These are phyloP conservation scores for Mariannaea sp. DNA, from an alignment of 2,329 filamentous ascomycete genomes.

Conservation along the genomic window DNA sequence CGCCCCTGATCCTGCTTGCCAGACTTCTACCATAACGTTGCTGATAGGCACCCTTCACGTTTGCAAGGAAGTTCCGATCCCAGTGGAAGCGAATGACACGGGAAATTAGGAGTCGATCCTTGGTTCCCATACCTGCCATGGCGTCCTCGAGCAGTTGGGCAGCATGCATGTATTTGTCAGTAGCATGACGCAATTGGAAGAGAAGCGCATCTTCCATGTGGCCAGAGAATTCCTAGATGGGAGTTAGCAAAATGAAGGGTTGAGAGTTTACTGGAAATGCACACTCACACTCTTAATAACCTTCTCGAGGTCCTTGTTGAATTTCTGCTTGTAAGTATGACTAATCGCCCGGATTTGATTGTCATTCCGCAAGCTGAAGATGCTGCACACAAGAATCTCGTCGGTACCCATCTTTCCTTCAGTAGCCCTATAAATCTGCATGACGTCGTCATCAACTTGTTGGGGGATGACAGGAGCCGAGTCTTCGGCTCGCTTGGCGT, in stretches of 20 bases:
- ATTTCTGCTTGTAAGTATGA: slow-evolving; percentile 74
- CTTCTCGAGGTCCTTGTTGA: slow-evolving; percentile 70
- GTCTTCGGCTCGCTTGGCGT: slow-evolving; percentile 77
- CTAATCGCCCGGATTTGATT: slow-evolving; percentile 83
- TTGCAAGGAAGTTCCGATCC: slow-evolving; percentile 74
- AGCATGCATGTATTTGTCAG: slow-evolving; percentile 83
- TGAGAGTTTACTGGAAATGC: not conserved
- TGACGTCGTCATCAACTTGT: slow-evolving; percentile 75
- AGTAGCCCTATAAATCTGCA: slow-evolving; percentile 76
- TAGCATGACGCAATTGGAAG: slow-evolving; percentile 75
- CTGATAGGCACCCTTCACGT: slow-evolving; percentile 79
- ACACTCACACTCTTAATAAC: slow-evolving; percentile 69
- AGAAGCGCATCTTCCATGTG: slow-evolving; percentile 89
- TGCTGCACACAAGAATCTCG: slow-evolving; percentile 75
- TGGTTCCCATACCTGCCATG: slow-evolving; percentile 87
- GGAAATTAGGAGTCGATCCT: slow-evolving; percentile 77
- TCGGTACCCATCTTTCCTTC: slow-evolving; percentile 76
- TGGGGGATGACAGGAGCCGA: slow-evolving; percentile 72
- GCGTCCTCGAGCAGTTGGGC: slow-evolving; percentile 80
- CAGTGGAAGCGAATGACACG: slow-evolving; percentile 84
- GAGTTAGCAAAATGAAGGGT: not conserved
- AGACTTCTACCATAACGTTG: slow-evolving; percentile 72
- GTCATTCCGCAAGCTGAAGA: slow-evolving; percentile 76
- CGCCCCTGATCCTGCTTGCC: slow-evolving; percentile 71
- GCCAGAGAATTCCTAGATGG: slow-evolving; percentile 74